These are phyloP conservation scores for Mortierella hygrophila DNA, from an alignment of 192 early-diverging fungal species.

Conservation along the genomic window DNA sequence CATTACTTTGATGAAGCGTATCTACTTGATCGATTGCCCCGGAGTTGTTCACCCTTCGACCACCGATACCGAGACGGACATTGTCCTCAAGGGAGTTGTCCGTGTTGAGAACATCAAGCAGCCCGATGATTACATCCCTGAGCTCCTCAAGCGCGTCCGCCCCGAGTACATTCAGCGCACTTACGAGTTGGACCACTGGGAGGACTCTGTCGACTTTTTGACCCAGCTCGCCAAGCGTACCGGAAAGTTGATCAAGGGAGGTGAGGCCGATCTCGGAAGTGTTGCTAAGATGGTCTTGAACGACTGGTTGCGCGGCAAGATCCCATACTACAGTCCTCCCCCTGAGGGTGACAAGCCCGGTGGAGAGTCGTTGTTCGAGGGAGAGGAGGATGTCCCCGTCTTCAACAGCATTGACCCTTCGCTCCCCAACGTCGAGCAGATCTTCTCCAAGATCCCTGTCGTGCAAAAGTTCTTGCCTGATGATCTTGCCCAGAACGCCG, in stretches of 20 bases:
- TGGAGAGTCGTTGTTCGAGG: constrained; percentile 32
- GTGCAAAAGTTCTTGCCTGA: constrained; percentile 85
- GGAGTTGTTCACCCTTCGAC: constrained; percentile 93
- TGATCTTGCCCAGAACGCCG: constrained; percentile 80
- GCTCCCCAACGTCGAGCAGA: constrained; percentile 79
- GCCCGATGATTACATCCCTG: constrained; percentile 93
- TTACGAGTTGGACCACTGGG: constrained; percentile 91
- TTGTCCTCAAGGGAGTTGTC: constrained; percentile 97
- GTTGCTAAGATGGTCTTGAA: constrained; percentile 98
- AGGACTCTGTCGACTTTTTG: constrained; percentile 91
- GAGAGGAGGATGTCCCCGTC: constrained; percentile 34
- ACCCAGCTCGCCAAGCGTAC: constrained; percentile 86
- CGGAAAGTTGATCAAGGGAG: constrained; percentile 95
- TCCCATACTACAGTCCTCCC: constrained; percentile 94
- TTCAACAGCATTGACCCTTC: constrained; percentile 39
- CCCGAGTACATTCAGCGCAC: constrained; percentile 93
- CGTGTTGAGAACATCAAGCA: constrained; percentile 91
- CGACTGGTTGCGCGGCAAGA: constrained; percentile 98
- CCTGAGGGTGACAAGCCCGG: constrained; percentile 65
- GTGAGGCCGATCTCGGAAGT: constrained; percentile 92
- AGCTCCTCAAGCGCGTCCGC: constrained; percentile 84
- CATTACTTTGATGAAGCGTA: constrained; percentile 97
- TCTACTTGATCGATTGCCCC: constrained; percentile 99
- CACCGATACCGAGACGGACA: constrained; percentile 93
- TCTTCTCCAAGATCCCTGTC: constrained; percentile 94